Base-by-base conservation (phyloP, 495 filamentous ascomycete species). In the Delitschia confertaspora region DNA sequence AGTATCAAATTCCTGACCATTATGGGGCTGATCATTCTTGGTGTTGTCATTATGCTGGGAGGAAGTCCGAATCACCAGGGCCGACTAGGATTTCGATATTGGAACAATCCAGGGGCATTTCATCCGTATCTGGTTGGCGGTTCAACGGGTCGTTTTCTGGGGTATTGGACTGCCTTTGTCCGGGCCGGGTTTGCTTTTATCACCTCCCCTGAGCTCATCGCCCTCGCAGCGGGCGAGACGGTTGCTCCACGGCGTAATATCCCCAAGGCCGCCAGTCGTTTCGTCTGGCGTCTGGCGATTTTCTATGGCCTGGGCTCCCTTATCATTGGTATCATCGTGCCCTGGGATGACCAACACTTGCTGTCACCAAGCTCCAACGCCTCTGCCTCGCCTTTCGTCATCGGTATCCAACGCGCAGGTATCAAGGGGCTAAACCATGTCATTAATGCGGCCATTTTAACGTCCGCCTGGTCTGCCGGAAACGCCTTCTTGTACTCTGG, bases 1-100 rank as follows among this genome's bases (percentile, higher is more conserved):
- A 55, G 47, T 5, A 61, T 74, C 39, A 74, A 74, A 42, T 57
- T 74, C 20, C 40, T 65, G 7, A 61, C 61, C 1, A 62, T 74
- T 30, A 37, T 71, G 47, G 62, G 75, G 19, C 45, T 63, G 19
- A 38, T 60, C 13, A 51, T 63, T 38, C 45, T 61, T 32, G 46
- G 45, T 6, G 45, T 51, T 36, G 37, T 51, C 35, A 45, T 51
- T 22, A 51, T 51, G 48, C 30, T 51, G 1, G 48, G 48, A 1
- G 48, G 48, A 4, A 41, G 41, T 24, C 48, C 43, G 26, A 47
- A 55, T 31, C 33, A 53, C 23, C 42, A 53, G 10, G 48, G 42
- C 10, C 18, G 48, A 13, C 42, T 51, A 1, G 48, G 51, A 25
- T 50, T 57, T 38, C 39, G 44, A 10, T 56, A 56, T 24, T 56